Evolutionary conservation across 2,329 filamentous ascomycete genomes (phyloP).

Genomic region (Myotisia sp.): DNA sequence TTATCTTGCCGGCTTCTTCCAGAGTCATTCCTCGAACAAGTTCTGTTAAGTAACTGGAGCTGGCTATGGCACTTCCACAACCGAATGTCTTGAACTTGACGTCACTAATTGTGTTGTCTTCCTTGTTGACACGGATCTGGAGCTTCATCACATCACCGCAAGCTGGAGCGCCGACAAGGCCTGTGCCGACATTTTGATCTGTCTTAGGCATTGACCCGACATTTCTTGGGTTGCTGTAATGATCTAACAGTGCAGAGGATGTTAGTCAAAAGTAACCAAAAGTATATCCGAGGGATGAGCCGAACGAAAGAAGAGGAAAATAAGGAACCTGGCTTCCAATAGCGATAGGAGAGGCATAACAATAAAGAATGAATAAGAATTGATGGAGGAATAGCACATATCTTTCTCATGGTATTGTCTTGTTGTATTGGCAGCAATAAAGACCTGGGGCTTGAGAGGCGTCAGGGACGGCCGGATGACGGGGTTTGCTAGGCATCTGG

Average conservation of each 20-base stretch:
- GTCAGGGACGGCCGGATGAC: conserved; percentile 34
- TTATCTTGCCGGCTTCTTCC: conserved; percentile 80
- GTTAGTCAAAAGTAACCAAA: conserved; percentile 24
- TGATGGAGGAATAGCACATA: conserved; percentile 25
- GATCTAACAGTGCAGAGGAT: conserved; percentile 51
- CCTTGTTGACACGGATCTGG: conserved; percentile 80
- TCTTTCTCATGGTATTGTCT: conserved; percentile 54
- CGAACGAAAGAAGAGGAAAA: too few relatives aligned
- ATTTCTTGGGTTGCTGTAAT: conserved; percentile 67
- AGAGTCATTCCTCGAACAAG: conserved; percentile 90
- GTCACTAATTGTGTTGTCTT: conserved; percentile 76
- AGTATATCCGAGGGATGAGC: neutral
- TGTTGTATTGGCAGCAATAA: conserved; percentile 25
- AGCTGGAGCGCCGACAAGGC: conserved; percentile 78
- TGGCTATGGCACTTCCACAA: conserved; percentile 87
- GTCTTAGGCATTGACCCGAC: conserved; percentile 67
- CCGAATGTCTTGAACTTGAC: conserved; percentile 98
- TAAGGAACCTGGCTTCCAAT: too few relatives aligned
- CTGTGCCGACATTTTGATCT: conserved; percentile 72
- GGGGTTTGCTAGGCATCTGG: conserved; percentile 37
- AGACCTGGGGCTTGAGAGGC: conserved; percentile 21
- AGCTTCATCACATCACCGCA: conserved; percentile 91
- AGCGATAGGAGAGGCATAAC: too few relatives aligned
- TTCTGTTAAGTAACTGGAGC: conserved; percentile 86
- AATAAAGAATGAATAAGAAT: too few relatives aligned